Conservation (phyloP, 306 rosid genomes). For the Malus sylvestris region DNA sequence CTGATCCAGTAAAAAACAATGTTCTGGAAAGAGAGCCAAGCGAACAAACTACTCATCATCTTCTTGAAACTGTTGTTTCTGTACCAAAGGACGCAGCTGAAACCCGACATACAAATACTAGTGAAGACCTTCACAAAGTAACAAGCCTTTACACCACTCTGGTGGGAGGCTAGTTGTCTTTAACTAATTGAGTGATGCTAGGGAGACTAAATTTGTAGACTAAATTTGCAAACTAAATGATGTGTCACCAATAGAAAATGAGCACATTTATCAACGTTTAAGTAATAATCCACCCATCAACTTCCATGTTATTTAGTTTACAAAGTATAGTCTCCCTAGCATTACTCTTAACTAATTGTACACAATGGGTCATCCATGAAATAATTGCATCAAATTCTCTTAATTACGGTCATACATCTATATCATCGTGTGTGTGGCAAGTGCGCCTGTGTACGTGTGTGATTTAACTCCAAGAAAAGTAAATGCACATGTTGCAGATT, state of each 20-base stretch:
- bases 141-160: not conserved
- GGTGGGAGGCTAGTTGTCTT: not conserved
- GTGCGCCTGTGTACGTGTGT: not conserved
- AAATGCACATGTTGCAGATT: not conserved
- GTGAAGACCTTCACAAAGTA: not conserved
- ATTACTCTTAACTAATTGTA: not conserved
- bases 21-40: not conserved
- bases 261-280: no score
- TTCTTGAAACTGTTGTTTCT: not conserved
- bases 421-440: not conserved
- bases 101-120: not conserved
- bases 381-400: not conserved
- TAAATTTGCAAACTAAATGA: no score
- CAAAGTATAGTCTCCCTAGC: no score
- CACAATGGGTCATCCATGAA: not conserved
- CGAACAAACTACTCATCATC: not conserved
- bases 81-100: not conserved
- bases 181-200: not conserved
- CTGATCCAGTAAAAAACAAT: not conserved
- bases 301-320: no score
- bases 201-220: no score
- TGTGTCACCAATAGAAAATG: no score
- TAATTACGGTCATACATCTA: not conserved
- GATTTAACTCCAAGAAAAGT: not conserved
- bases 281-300: no score